These are phyloP conservation scores for Talaromyces ruber DNA, from an alignment of 495 filamentous ascomycete genomes.

Conservation along the genomic window DNA sequence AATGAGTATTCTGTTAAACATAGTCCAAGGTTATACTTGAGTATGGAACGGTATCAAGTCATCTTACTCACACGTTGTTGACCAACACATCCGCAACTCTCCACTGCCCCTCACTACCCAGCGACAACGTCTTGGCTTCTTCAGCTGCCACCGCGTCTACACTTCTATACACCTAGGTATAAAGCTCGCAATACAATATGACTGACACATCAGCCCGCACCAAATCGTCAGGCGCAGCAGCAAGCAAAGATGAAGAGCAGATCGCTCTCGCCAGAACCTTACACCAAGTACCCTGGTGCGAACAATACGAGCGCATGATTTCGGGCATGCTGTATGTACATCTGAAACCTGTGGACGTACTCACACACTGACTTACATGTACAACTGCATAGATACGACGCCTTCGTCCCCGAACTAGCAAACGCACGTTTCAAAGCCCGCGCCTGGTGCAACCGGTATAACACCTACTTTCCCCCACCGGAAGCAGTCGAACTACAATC, in stretches of 20 bases:
- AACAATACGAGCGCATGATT: conserved; percentile 48
- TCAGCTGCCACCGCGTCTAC: not conserved
- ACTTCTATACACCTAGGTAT: not conserved
- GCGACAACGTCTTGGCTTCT: not conserved
- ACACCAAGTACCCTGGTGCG: conserved; percentile 31
- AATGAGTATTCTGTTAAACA: too few species aligned
- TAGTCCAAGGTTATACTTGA: too few species aligned
- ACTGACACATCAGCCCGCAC: not conserved
- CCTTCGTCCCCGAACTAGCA: conserved; percentile 17
- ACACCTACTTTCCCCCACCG: conserved; percentile 21
- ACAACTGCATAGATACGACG: conserved; percentile 15
- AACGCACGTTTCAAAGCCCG: conserved; percentile 21
- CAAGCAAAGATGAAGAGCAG: conserved; percentile 33
- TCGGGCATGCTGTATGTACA: conserved; percentile 40
- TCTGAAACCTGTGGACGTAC: not conserved
- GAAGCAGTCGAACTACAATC: not conserved
- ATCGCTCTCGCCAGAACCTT: conserved; percentile 35
- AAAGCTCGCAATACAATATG: not conserved
- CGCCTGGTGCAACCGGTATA: conserved; percentile 21
- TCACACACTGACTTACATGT: not conserved
- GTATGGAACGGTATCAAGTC: too few species aligned
- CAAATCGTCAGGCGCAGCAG: conserved; percentile 16
- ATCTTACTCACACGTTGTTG: not conserved
- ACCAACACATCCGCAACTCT: not conserved
- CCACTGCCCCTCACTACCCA: not conserved